Percentiles rank a stretch among this genome's conserved stretches.
phyloP scores from a whole-genome alignment of 2,329 filamentous ascomycete species.

The Trichoderma sp. region DNA sequence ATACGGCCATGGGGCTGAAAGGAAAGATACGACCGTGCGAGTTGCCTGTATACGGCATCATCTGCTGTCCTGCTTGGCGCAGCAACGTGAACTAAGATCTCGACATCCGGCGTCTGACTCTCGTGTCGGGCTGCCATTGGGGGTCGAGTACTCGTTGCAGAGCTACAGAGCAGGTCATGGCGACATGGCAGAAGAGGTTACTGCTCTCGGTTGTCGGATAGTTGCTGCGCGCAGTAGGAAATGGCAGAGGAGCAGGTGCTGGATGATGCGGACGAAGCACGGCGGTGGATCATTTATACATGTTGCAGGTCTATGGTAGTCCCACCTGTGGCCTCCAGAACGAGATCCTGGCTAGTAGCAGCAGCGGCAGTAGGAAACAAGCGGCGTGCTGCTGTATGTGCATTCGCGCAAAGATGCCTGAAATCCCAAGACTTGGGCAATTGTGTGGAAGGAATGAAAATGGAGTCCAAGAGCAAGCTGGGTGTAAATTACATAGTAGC shows the following conservation, averaged over 20 bases:
- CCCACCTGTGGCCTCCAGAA: background rate
- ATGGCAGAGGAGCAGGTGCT: background rate
- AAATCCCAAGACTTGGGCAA: background rate
- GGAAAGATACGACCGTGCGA: constrained; percentile 54
- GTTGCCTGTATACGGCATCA: constrained; percentile 51
- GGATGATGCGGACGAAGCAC: background rate
- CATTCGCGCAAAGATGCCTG: background rate
- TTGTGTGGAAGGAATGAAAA: background rate
- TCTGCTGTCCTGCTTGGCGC: constrained; percentile 52
- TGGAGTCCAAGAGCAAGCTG: background rate
- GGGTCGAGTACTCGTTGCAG: background rate
- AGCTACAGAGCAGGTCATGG: constrained; percentile 2
- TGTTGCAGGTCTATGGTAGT: background rate
- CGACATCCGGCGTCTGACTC: constrained; percentile 39
- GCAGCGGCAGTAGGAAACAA: background rate
- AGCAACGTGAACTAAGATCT: constrained; percentile 59
- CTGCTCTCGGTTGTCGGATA: background rate
- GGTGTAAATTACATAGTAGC: background rate
- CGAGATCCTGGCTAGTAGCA: background rate
- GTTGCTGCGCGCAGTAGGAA: background rate
- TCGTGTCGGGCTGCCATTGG: constrained; percentile 24
- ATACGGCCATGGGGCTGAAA: constrained; percentile 41
- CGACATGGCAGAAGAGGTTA: background rate
- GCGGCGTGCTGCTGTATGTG: background rate
- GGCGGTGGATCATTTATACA: constrained; percentile 17